A percentile compares a stretch with the other conserved stretches of the same genome.
These are phyloP conservation scores for Trichoderma koningii DNA, from an alignment of 2,329 filamentous ascomycete genomes.

Conservation along the genomic window DNA sequence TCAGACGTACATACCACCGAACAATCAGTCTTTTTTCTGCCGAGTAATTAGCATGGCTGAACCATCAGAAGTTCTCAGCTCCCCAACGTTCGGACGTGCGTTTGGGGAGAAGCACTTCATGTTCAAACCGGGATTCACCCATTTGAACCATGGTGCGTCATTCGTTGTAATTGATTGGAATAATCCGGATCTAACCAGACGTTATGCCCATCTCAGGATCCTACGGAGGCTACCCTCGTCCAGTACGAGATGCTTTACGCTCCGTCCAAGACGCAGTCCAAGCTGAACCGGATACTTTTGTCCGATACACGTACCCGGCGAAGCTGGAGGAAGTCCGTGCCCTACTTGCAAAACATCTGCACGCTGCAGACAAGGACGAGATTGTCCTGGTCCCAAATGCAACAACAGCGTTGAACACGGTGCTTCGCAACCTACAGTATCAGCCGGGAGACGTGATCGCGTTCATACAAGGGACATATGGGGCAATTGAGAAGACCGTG, in stretches of 20 bases:
- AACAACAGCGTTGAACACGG: slow-evolving; percentile 13
- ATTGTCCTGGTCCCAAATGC: slow-evolving; percentile 15
- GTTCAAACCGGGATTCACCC: slow-evolving; percentile 22
- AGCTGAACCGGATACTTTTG: slow-evolving; percentile 12
- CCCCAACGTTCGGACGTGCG: not conserved
- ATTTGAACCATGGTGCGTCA: slow-evolving; percentile 8
- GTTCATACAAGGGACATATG: slow-evolving; percentile 16
- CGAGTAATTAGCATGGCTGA: not conserved
- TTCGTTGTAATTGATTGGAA: accelerated
- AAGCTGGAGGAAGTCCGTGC: slow-evolving; percentile 4
- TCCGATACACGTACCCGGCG: slow-evolving; percentile 15
- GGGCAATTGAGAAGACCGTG: slow-evolving; percentile 24
- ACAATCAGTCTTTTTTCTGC: too few species aligned
- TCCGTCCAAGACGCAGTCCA: slow-evolving; percentile 18
- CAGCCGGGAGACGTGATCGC: slow-evolving; percentile 15
- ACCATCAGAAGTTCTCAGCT: not conserved
- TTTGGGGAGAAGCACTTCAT: slow-evolving; percentile 24
- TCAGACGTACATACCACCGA: not conserved
- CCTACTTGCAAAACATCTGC: not conserved
- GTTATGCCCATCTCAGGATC: not conserved
- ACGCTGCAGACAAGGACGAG: slow-evolving; percentile 1
- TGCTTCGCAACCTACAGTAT: slow-evolving; percentile 23
- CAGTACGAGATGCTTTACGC: slow-evolving; percentile 15
- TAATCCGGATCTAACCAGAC: not conserved
- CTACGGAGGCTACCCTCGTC: slow-evolving; percentile 5